These are phyloP conservation scores for Lithohypha guttulata DNA, from an alignment of 2,329 filamentous ascomycete genomes.

Conservation along the genomic window DNA sequence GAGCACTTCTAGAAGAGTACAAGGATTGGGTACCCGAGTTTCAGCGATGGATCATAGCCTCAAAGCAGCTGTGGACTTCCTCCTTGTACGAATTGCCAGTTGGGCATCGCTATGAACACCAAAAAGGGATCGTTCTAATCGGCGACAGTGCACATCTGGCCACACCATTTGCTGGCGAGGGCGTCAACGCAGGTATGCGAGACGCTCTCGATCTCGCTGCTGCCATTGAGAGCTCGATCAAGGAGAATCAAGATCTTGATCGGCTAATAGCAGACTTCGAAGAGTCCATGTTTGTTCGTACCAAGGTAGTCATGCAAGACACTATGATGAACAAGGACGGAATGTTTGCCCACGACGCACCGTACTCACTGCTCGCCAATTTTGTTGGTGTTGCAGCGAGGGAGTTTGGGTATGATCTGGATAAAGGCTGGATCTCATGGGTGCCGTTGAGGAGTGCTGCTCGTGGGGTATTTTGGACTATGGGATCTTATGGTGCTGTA, in stretches of 20 bases:
- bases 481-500: slow-evolving; percentile 2
- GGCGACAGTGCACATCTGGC: slow-evolving; percentile 26
- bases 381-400: slow-evolving; percentile 11
- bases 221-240: slow-evolving; percentile 16
- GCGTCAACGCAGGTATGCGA: slow-evolving; percentile 26
- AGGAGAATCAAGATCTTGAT: slow-evolving; percentile 13
- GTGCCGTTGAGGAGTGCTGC: slow-evolving; percentile 9
- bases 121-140: slow-evolving; percentile 23
- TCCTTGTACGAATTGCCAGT: slow-evolving; percentile 22
- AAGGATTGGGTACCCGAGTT: slow-evolving; percentile 18
- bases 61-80: slow-evolving; percentile 13
- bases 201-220: slow-evolving; percentile 22
- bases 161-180: slow-evolving; percentile 25
- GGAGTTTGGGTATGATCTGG: slow-evolving; percentile 13
- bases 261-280: slow-evolving; percentile 22
- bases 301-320: slow-evolving; percentile 17
- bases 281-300: slow-evolving; percentile 21
- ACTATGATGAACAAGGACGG: slow-evolving; percentile 21
- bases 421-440: slow-evolving; percentile 12
- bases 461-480: slow-evolving; percentile 2
- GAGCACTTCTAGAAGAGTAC: slow-evolving; percentile 17
- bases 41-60: slow-evolving; percentile 19
- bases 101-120: slow-evolving; percentile 21
- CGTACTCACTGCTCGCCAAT: slow-evolving; percentile 11
- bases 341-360: slow-evolving; percentile 21